Evolutionary conservation across 768 basidiomycete species (phyloP).

Genomic region (Leccinum rimulosum): DNA sequence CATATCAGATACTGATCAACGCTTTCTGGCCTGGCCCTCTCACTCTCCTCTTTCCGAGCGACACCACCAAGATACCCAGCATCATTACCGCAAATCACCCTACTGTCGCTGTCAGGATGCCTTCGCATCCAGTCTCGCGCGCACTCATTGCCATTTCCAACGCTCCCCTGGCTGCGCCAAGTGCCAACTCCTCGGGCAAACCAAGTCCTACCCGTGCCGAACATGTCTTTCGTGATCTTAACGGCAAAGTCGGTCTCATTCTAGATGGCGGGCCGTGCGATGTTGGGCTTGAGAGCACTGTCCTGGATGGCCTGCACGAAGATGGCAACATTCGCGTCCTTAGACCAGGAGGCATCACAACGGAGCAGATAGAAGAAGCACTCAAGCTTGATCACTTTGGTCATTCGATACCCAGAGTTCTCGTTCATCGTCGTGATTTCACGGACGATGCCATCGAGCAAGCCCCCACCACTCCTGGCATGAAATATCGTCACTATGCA

Average conservation of each 20-base stretch:
- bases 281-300: constrained; percentile 94
- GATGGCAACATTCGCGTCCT: constrained; percentile 80
- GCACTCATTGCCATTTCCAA: constrained; percentile 78
- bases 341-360: constrained; percentile 88
- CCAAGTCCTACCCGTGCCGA: constrained; percentile 90
- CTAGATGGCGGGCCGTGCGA: constrained; percentile 90
- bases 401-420: constrained; percentile 50
- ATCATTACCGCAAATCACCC: constrained; percentile 77
- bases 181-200: constrained; percentile 91
- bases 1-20: constrained; percentile 74
- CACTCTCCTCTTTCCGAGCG: constrained; percentile 84
- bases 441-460: constrained; percentile 63
- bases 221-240: constrained; percentile 80
- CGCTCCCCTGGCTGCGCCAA: constrained; percentile 87
- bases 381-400: constrained; percentile 43
- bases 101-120: constrained; percentile 91
- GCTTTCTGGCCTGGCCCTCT: constrained; percentile 95
- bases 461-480: constrained; percentile 92
- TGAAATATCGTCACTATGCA: constrained; percentile 99
- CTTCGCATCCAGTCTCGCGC: constrained; percentile 88
- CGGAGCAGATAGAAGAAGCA: constrained; percentile 76
- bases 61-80: constrained; percentile 58
- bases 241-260: constrained; percentile 71
- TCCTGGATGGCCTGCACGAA: constrained; percentile 79
- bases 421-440: constrained; percentile 82